Percentiles rank a stretch among this genome's conserved stretches.
These are phyloP conservation scores for Sungouiella thailandica DNA, from an alignment of 805 yeast genomes.

Conservation along the genomic window DNA sequence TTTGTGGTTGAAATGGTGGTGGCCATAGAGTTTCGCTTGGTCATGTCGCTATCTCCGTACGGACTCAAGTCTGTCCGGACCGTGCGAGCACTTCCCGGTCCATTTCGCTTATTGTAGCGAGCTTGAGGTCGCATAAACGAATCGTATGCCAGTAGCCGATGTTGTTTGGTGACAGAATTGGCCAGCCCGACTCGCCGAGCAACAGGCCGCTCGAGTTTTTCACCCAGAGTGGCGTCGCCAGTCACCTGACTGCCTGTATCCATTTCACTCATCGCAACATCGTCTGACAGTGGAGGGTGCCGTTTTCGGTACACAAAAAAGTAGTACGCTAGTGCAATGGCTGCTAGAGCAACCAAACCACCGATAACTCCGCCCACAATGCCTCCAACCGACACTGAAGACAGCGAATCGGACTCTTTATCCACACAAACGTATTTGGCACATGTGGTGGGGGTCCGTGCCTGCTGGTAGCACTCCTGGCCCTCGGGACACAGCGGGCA, in stretches of 20 bases:
- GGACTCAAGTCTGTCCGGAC: constrained; percentile 21
- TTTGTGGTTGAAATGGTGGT: constrained; percentile 63
- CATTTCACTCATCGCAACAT: constrained; percentile 11
- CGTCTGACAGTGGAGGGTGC: constrained; percentile 24
- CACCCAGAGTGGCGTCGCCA: constrained; percentile 6
- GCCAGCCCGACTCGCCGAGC: constrained; percentile 6
- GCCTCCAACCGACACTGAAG: constrained; percentile 37
- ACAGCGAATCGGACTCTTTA: neutral
- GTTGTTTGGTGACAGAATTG: constrained; percentile 7
- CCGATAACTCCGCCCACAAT: constrained; percentile 73
- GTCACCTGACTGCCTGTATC: constrained; percentile 5
- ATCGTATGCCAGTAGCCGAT: constrained; percentile 37
- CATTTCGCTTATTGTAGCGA: constrained; percentile 8
- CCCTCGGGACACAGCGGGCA: constrained; percentile 41
- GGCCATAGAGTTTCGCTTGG: constrained; percentile 41
- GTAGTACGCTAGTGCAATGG: constrained; percentile 32
- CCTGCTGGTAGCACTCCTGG: constrained; percentile 10
- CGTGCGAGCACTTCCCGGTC: constrained; percentile 15
- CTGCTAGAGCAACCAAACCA: constrained; percentile 44
- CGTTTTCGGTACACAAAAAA: constrained; percentile 28
- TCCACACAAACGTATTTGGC: constrained; percentile 10
- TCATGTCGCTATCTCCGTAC: constrained; percentile 13
- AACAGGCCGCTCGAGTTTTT: constrained; percentile 8
- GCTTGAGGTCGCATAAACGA: constrained; percentile 39
- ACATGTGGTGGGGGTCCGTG: constrained; percentile 12